Evolutionary conservation across 352 stramenopile genomes (phyloP), one percentile per base, ranked within the genome.

Genomic region (Phytophthora hibernalis): DNA sequence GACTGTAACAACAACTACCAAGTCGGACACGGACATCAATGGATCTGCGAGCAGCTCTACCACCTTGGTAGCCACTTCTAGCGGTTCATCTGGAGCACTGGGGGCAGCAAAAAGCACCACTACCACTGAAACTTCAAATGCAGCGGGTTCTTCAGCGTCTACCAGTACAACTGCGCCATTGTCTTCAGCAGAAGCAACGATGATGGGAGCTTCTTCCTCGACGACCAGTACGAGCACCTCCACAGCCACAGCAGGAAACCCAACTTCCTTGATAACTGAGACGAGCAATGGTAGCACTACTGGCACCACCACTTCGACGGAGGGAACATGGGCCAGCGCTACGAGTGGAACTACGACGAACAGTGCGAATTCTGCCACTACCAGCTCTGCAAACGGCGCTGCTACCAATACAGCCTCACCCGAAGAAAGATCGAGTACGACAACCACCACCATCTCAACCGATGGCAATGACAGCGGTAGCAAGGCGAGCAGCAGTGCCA

Each of bases 1-100:
- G 15, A 77, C 63, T 11, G 53, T 72, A 20, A 61, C 57, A 3
- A 63, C 68, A 7, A 61, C 54, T 6, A 63, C 65, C 0, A 47
- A 71, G 6, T 45, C 55, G 1, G 57, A 66, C 13, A 48, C 54
- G 16, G 52, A 65, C n/a, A 66, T 38, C 50, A 70, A 60, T 30
- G 44, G 48, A 38, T 74, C 67, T 43, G 38, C 43, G 16, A 70
- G 37, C 35, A 73, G 47, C 22, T 60, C 64, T 7, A 61, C 48
- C 1, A 56, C 64, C 15, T 48, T 28, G 40, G 47, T 43, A 6
- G 60, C 47, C 15, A 62, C 65, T 1, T 59, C 65, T 15, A 48
- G 37, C 16, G 45, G 44, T 1, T 60, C 68, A 7, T 53, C 48
- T 0, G 42, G 42, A 48, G 42, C 2, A 9, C 18, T 15, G 16